phyloP scores from a whole-genome alignment of 495 filamentous ascomycete species.

The Bacidia rubella region DNA sequence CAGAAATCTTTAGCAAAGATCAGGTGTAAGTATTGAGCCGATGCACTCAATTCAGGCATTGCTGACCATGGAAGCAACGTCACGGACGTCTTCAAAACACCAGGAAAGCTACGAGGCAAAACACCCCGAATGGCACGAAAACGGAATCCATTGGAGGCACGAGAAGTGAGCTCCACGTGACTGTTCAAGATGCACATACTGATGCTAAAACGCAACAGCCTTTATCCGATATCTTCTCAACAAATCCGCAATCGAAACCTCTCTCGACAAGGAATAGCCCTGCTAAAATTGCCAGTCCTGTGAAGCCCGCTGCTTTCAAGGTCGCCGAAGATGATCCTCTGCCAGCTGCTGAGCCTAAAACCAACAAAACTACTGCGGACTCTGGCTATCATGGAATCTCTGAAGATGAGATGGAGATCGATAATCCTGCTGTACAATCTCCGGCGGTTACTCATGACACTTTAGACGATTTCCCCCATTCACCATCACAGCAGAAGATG shows the following conservation, averaged over 20 bases:
- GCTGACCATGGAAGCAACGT: constrained; percentile 54
- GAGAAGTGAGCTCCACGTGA: constrained; percentile 43
- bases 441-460: constrained; percentile 24
- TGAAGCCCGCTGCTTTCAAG: constrained; percentile 16
- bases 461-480: constrained; percentile 13
- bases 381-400: constrained; percentile 76
- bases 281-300: constrained; percentile 10
- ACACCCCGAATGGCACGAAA: constrained; percentile 77
- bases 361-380: constrained; percentile 39
- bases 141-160: constrained; percentile 44
- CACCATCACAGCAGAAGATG: neutral
- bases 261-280: constrained; percentile 17
- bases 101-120: constrained; percentile 85
- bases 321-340: constrained; percentile 15
- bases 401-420: constrained; percentile 37
- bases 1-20: constrained; percentile 75
- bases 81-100: constrained; percentile 88
- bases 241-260: constrained; percentile 23
- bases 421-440: constrained; percentile 15
- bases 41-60: neutral
- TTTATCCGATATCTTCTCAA: constrained; percentile 68
- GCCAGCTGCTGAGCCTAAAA: constrained; percentile 6
- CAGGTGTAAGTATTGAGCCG: constrained; percentile 49
- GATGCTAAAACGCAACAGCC: constrained; percentile 39
- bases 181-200: neutral